Evolutionary conservation across 768 basidiomycete species (phyloP), one percentile per base, ranked within the genome.

Genomic region (Boletales sp.): DNA sequence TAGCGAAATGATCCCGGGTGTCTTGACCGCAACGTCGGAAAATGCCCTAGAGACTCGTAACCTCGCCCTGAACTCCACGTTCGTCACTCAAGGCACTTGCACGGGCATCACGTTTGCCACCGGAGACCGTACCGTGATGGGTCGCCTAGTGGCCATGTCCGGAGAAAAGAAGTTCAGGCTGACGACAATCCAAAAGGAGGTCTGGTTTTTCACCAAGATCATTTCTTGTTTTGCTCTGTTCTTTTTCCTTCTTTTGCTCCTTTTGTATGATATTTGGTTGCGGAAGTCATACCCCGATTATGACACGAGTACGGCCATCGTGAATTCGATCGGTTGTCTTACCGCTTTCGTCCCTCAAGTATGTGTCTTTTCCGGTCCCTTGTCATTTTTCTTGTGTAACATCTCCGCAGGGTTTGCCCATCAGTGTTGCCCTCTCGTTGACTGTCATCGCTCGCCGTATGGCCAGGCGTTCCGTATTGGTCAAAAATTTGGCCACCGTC

Each of bases 61-160:
- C 53, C 70, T 81, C 19, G 81, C 76, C 29, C 61, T 81, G 35
- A 73, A 71, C 30, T 72, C 71, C 4, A 75, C 74, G 1, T 68
- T 72, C 49, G 68, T 71, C 36, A 70, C 66, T 3, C 70, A 73
- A 47, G 74, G 74, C 13, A 64, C 69, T 6, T 73, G 71, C 40
- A 69, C 62, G 31, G 74, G 74, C 11, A 50, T 75, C 29, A 68
- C 68, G 17, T 72, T 76, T 35, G 67, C 71, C 21, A 73, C 67
- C 2, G 75, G 76, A 15, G 71, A 73, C 47, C 73, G 66, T 15
- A 66, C 72, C 0, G 62, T 73, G 45, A 74, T 76, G 73, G 81
- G 79, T 18, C 75, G 76, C 36, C 77, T 82, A 53, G 78, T 80
- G 13, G 71, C 75, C 47, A 74, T 81, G 56, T 78, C 79, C 0